Base-by-base conservation (phyloP, 2,329 filamentous ascomycete genomes). In the Paraphoma chrysanthemicola region DNA sequence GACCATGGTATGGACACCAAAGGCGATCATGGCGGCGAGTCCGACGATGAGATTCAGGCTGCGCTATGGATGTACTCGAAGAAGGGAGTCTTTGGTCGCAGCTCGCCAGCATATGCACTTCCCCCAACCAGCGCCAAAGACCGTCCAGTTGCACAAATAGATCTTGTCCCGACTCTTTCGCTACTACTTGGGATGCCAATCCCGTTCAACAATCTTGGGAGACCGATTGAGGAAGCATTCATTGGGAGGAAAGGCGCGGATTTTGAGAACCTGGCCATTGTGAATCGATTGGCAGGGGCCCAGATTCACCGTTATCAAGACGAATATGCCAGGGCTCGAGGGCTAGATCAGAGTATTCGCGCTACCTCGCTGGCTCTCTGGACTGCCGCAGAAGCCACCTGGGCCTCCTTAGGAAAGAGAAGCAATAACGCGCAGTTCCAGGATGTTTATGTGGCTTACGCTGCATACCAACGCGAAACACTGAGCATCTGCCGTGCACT, bases 41-140 rank as follows among this genome's bases (percentile, higher is more conserved):
- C 94, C 31, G 92, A 97, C 66, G 93, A 98, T 62, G 95, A 99
- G 75, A 87, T 99, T 6, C 88, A 99, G 76, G 93, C 95, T 53
- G 93, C 95, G 2, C 78, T 99, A 45, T 99, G 95, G 94, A 96
- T 99, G 93, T 99, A 98, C 76, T 96, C 95, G 1, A 96, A 93
- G 76, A 89, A 87, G 66, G 88, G 88, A 0, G 77, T 91, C 9
- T 99, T 99, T 76, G 95, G 95, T 14, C 88, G 93, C 39, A 90
- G 87, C 1, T 82, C 86, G 47, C 79, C 86, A 3, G 84, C 86
- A 6, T 85, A 83, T 62, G 73, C 78, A 12, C 79, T 81, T n/a
- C 85, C 86, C 6, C 86, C 86, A 6, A 77, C 80, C n/a, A 91
- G 85, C 18, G 93, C 93, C 41, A 96, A 95, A 74, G 85, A 88